Evolutionary conservation across 345 rosid genomes (phyloP).

Genomic region (Murraya koenigii): DNA sequence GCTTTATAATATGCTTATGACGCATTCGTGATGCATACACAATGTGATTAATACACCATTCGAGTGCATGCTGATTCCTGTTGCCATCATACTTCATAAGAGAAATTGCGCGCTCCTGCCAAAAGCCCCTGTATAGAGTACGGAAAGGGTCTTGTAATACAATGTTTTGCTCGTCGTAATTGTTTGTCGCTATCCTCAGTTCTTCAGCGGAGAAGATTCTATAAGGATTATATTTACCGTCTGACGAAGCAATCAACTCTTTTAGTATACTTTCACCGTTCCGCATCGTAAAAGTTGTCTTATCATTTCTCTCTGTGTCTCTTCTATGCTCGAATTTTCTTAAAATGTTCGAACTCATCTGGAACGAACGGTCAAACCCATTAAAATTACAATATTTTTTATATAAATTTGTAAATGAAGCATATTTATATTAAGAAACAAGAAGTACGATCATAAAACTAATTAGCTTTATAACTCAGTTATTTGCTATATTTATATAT

Average conservation of each 20-base stretch:
- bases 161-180: not conserved
- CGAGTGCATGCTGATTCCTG: too few species aligned
- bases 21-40: not conserved
- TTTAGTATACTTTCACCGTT: too few species aligned
- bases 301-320: not conserved
- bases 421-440: too few species aligned
- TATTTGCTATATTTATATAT: too few species aligned
- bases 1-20: not conserved
- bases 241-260: not conserved
- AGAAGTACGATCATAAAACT: too few species aligned
- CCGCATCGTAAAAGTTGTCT: not conserved
- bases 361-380: not conserved
- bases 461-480: too few species aligned
- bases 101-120: slow-evolving; percentile 1
- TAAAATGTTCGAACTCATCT: not conserved
- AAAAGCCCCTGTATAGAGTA: not conserved
- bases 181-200: slow-evolving; percentile 11
- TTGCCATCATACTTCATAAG: slow-evolving; percentile 5
- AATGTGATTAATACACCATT: not conserved
- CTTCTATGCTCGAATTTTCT: not conserved
- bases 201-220: slow-evolving; percentile 5
- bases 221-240: slow-evolving; percentile 10
- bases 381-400: too few species aligned
- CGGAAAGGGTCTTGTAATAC: too few species aligned
- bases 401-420: not conserved